Percentiles rank a stretch among this genome's conserved stretches.
phyloP scores from a whole-genome alignment of 2,329 filamentous ascomycete species.

The Ophiostoma himal-ulmi region DNA sequence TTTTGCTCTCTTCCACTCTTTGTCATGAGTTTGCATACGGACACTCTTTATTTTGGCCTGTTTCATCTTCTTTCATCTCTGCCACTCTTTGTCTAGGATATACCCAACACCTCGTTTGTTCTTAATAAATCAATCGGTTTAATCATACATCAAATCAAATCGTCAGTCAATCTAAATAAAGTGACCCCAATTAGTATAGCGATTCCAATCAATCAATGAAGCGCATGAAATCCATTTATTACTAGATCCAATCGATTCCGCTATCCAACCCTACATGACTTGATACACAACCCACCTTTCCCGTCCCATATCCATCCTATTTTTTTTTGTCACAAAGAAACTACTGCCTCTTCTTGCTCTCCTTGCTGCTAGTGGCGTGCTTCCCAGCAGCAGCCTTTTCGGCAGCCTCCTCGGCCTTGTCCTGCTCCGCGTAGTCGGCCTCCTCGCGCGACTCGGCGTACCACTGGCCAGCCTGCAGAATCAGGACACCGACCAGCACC shows the following conservation, averaged over 20 bases:
- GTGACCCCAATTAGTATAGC: background rate
- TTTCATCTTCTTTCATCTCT: background rate
- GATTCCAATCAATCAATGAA: background rate
- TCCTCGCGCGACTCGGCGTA: slow-evolving; percentile 92
- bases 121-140: background rate
- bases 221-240: background rate
- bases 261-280: background rate
- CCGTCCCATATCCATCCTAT: background rate
- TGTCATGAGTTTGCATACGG: background rate
- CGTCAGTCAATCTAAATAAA: background rate
- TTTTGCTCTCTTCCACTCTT: background rate
- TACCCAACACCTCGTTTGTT: background rate
- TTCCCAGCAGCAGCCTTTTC: slow-evolving; percentile 21
- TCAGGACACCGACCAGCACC: slow-evolving; percentile 82
- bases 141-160: background rate
- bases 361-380: slow-evolving; percentile 22
- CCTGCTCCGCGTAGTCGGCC: slow-evolving; percentile 66
- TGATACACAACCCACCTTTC: background rate
- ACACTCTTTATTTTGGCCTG: background rate
- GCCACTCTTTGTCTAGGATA: background rate
- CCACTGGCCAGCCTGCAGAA: slow-evolving; percentile 95
- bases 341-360: slow-evolving; percentile 28
- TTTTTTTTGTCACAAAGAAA: background rate
- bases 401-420: slow-evolving; percentile 38
- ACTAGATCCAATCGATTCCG: background rate